Evolutionary conservation across 345 rosid species (phyloP).

Genomic region (Citrus hindsii): DNA sequence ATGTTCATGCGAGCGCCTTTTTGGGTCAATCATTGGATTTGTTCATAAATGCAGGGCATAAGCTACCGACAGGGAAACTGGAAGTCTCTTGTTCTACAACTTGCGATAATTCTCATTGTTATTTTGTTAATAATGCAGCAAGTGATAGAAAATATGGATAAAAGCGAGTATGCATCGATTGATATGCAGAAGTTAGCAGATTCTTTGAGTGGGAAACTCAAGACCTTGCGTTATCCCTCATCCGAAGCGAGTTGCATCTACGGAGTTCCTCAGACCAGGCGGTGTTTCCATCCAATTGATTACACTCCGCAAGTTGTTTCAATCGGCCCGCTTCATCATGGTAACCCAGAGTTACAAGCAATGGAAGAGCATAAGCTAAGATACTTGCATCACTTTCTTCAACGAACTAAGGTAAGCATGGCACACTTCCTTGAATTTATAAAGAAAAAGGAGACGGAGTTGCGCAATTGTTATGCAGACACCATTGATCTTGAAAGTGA

Average conservation of each 20-base stretch:
- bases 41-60: too few relatives aligned
- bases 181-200: too few relatives aligned
- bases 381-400: constrained; percentile 16
- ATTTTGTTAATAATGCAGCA: too few relatives aligned
- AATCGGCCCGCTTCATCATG: neutral
- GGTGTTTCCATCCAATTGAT: neutral
- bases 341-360: too few relatives aligned
- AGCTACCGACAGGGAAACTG: too few relatives aligned
- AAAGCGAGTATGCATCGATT: too few relatives aligned
- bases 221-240: too few relatives aligned
- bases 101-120: too few relatives aligned
- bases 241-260: neutral
- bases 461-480: constrained; percentile 10
- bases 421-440: neutral
- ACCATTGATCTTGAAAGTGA: neutral
- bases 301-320: neutral
- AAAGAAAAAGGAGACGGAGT: neutral
- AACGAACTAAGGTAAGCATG: neutral
- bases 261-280: neutral
- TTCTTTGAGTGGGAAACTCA: too few relatives aligned
- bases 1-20: too few relatives aligned
- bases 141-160: neutral
- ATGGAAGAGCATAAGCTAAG: neutral
- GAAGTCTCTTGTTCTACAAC: too few relatives aligned
- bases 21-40: too few relatives aligned